phyloP scores from a whole-genome alignment of 176 grass and related monocot species.

The Thalia dealbata region DNA sequence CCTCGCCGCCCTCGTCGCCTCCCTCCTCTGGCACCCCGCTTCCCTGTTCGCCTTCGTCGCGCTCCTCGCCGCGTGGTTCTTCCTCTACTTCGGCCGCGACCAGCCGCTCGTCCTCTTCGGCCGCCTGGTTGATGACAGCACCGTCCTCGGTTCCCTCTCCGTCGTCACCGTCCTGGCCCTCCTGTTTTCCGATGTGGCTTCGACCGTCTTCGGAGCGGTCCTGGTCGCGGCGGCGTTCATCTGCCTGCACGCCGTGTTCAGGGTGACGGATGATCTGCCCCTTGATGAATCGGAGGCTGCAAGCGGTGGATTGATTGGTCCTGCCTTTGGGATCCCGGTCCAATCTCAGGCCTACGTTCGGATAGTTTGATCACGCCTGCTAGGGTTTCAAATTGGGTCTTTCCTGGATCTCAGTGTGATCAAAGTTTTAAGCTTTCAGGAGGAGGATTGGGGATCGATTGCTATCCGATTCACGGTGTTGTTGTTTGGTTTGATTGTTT shows the following conservation, averaged over 20 bases:
- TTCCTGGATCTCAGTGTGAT: background rate
- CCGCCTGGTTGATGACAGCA: slow-evolving; percentile 57
- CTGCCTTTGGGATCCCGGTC: background rate
- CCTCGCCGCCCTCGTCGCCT: slow-evolving; percentile 46
- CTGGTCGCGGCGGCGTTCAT: slow-evolving; percentile 37
- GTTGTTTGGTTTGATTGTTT: background rate
- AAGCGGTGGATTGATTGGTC: slow-evolving; percentile 28
- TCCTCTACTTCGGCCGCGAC: slow-evolving; percentile 60
- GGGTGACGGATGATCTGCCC: slow-evolving; percentile 46
- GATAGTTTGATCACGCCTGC: background rate
- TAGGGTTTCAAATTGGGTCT: background rate
- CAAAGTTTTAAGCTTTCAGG: background rate
- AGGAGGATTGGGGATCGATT: background rate
- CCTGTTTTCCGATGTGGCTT: slow-evolving; percentile 56
- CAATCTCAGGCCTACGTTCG: background rate
- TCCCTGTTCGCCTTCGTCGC: slow-evolving; percentile 66
- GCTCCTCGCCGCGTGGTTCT: slow-evolving; percentile 59
- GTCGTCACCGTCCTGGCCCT: slow-evolving; percentile 52
- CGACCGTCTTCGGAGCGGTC: slow-evolving; percentile 76
- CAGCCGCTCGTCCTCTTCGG: slow-evolving; percentile 41
- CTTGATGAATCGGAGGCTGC: slow-evolving; percentile 62
- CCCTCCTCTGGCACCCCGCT: slow-evolving; percentile 58
- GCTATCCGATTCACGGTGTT: background rate
- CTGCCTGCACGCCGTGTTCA: slow-evolving; percentile 53
- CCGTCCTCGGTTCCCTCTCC: slow-evolving; percentile 51